Conservation (phyloP, 1,284 basidiomycete genomes). For the Ceratobasidium sp. region DNA sequence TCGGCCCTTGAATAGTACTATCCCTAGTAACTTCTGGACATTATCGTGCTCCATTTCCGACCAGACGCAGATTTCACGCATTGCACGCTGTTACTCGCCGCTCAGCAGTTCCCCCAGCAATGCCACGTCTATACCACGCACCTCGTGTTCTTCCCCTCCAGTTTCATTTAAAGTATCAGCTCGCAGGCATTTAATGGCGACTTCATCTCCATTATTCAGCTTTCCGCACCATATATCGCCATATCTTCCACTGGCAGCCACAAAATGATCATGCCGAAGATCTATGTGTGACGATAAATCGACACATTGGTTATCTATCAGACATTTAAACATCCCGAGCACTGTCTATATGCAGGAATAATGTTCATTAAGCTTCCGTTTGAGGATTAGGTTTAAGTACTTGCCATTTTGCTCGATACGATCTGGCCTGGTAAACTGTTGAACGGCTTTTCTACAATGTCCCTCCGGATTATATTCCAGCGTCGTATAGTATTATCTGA, state of each 20-base stretch:
- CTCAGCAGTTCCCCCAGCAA: neutral
- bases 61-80: conserved; percentile 22
- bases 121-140: no score
- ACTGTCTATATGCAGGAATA: neutral
- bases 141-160: neutral
- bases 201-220: neutral
- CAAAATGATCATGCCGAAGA: neutral
- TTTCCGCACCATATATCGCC: conserved; percentile 19
- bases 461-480: neutral
- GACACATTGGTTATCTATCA: neutral
- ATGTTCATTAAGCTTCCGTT: no score
- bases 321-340: conserved; percentile 12
- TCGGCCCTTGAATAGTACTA: conserved; percentile 3
- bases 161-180: neutral
- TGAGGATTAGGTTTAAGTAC: neutral
- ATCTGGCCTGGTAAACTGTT: neutral
- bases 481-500: neutral
- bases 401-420: neutral
- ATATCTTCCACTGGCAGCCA: conserved; percentile 4
- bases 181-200: conserved; percentile 10
- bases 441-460: neutral
- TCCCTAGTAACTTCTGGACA: conserved; percentile 4
- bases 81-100: neutral
- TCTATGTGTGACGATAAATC: neutral
- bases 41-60: conserved; percentile 16